Conservation (phyloP, 768 basidiomycete genomes). For the Suillus paluster region DNA sequence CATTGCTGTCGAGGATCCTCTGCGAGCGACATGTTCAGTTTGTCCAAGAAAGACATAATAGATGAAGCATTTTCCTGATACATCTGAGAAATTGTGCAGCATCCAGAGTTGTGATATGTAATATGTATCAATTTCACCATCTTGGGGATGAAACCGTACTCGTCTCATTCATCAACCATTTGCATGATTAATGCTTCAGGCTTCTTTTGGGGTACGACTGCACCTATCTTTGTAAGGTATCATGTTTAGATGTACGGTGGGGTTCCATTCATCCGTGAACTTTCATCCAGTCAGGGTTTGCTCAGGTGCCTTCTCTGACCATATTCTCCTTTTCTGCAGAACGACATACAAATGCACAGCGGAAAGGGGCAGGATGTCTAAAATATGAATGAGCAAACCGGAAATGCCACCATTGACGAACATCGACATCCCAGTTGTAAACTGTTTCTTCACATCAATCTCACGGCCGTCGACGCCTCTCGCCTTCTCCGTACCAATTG, state of each 20-base stretch:
- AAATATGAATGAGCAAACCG: not conserved
- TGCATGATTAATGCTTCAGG: not conserved
- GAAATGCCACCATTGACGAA: not conserved
- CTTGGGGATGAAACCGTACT: too few species aligned
- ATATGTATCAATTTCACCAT: too few species aligned
- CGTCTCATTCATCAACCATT: too few species aligned
- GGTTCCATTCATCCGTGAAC: not conserved
- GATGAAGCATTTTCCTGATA: too few species aligned
- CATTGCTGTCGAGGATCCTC: too few species aligned
- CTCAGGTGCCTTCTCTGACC: not conserved
- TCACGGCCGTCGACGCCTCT: not conserved
- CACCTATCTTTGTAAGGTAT: not conserved
- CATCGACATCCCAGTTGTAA: not conserved
- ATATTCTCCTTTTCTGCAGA: not conserved
- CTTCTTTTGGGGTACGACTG: not conserved
- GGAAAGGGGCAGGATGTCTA: not conserved
- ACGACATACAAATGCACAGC: not conserved
- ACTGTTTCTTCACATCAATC: not conserved
- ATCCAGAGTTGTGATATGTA: too few species aligned
- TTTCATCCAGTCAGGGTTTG: not conserved
- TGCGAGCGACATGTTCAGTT: too few species aligned
- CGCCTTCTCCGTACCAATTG: constrained; percentile 17
- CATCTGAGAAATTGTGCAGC: too few species aligned
- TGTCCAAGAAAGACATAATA: too few species aligned
- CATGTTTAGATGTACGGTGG: not conserved